Base-by-base conservation (phyloP, 2,329 filamentous ascomycete species). In the Fusarium annulatum region DNA sequence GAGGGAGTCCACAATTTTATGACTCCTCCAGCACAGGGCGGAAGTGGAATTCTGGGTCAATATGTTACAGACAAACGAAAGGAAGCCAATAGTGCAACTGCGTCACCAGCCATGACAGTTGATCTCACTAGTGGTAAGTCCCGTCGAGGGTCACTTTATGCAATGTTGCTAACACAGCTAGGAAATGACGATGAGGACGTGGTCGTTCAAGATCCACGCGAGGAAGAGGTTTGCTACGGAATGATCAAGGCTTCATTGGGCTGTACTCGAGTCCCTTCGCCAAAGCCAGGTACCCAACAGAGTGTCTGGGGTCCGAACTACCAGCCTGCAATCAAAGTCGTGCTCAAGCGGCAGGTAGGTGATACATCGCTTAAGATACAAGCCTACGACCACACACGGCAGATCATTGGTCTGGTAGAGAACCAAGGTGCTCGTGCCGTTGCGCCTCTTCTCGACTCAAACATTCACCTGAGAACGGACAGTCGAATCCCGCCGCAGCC, bases 201-300 rank as follows among this genome's bases (percentile, higher is more conserved):
- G 26, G 84, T 90, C 41, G 81, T 91, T 19, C 86, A 87, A 46
- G 88, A 93, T 63, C 86, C 90, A 36, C 88, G 86, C 52, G 87
- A 91, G 26, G 89, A 94, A 78, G 90, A 94, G 77, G 92, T 97
- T 7, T 97, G 94, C 82, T 95, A 93, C 78, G 94, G 94, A 46
- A 92, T 93, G 82, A 82, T 97, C 26, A 91, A 94, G 61, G 88
- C 91, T 5, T 88, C 85, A 61, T 85, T 96, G 46, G 90, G 91
- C 71, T 92, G 92, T 69, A 87, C 90, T 76, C 84, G 86, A 41
- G 89, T 96, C 4, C 94, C 94, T 2, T 89, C 87, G 5, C 90
- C 91, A 0, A 94, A 91, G 76, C 90, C 92, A 3, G 88, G 88
- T 36, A 86, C 87, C 34, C 86, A 87, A 30, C 86, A 89, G 66